phyloP scores from a whole-genome alignment of 78 protist species.

The Emiliania huxleyi region DNA sequence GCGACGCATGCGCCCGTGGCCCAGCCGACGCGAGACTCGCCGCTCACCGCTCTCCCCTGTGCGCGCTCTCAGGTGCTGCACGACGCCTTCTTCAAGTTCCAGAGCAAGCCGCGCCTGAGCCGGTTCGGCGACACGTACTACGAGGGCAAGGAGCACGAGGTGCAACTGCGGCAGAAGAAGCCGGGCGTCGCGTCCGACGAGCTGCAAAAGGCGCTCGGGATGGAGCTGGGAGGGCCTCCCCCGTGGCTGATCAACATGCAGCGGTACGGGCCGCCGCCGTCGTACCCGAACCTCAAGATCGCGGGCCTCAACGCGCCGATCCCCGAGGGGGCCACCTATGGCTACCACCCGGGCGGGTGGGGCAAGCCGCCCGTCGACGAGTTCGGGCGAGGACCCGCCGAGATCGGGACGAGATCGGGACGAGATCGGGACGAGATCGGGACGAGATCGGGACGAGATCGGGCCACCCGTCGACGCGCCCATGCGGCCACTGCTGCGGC shows the following conservation, averaged over 20 bases:
- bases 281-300: conserved; percentile 90
- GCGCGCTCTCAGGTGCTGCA: conserved; percentile 68
- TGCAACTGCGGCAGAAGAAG: conserved; percentile 10
- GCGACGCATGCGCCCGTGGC: too few species aligned
- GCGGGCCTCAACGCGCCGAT: conserved; percentile 98
- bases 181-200: conserved; percentile 48
- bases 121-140: conserved; percentile 71
- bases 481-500: not conserved
- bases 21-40: too few species aligned
- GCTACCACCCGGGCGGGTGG: conserved; percentile 90
- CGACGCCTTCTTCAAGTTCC: conserved; percentile 94
- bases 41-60: too few species aligned
- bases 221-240: conserved; percentile 78
- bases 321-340: conserved; percentile 88
- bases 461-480: not conserved
- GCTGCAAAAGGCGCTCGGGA: conserved; percentile 45
- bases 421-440: too few species aligned
- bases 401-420: too few species aligned
- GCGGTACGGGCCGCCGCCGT: conserved; percentile 90
- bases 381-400: too few species aligned
- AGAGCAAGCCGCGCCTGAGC: conserved; percentile 81
- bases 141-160: conserved; percentile 62
- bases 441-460: too few species aligned
- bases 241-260: conserved; percentile 99
- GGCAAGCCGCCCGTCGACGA: conserved; percentile 94